Evolutionary conservation across 139 green algal genomes (phyloP).

Genomic region (Trebouxia sp.): DNA sequence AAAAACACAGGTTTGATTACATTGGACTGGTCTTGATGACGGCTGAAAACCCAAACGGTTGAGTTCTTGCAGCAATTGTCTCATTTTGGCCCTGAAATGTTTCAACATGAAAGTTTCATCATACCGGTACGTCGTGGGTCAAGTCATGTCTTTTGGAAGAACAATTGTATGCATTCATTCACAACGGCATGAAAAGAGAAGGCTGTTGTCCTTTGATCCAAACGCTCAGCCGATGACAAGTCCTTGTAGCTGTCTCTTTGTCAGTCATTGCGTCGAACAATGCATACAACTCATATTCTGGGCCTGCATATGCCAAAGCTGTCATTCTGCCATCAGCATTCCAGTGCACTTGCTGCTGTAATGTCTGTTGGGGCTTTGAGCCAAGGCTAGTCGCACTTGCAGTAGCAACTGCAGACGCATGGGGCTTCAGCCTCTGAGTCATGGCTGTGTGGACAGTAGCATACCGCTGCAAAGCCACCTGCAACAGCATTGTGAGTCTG

Average conservation of each 20-base stretch:
- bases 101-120: background rate
- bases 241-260: background rate
- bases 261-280: slow-evolving; percentile 31
- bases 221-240: slow-evolving; percentile 31
- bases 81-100: too few relatives aligned
- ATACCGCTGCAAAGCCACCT: slow-evolving; percentile 30
- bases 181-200: slow-evolving; percentile 35
- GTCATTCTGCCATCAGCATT: background rate
- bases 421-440: background rate
- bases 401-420: background rate
- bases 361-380: background rate
- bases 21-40: too few relatives aligned
- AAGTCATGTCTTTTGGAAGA: too few relatives aligned
- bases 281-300: slow-evolving; percentile 42
- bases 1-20: too few relatives aligned
- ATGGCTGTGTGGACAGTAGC: slow-evolving; percentile 28
- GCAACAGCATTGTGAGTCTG: background rate
- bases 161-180: background rate
- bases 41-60: too few relatives aligned
- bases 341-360: slow-evolving; percentile 23
- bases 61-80: too few relatives aligned
- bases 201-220: slow-evolving; percentile 35
- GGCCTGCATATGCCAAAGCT: slow-evolving; percentile 29
- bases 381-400: background rate
- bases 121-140: too few relatives aligned